These are phyloP conservation scores for Allium fistulosum DNA, from an alignment of 106 monocot genomes.

Conservation along the genomic window DNA sequence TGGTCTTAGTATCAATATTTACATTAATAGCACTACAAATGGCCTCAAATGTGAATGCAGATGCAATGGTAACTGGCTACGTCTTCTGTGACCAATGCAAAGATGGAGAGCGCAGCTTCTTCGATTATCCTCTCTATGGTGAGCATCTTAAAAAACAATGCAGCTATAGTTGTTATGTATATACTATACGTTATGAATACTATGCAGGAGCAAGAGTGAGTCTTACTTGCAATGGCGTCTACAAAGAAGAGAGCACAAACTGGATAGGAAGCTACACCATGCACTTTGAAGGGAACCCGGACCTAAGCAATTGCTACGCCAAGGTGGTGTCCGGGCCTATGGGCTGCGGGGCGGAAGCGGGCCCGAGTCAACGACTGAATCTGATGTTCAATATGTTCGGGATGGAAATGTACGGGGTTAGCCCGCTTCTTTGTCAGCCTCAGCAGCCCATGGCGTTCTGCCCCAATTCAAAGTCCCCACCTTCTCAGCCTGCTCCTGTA, in stretches of 20 bases:
- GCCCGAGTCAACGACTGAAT: constrained; percentile 25
- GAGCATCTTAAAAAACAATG: background rate
- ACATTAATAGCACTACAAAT: too few species aligned
- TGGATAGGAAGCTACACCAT: constrained; percentile 51
- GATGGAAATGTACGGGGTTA: constrained; percentile 42
- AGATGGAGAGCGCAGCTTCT: constrained; percentile 41
- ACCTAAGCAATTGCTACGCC: constrained; percentile 49
- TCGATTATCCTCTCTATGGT: constrained; percentile 70
- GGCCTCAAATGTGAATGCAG: constrained; percentile 3
- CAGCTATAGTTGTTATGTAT: too few species aligned
- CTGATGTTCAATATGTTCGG: constrained; percentile 46
- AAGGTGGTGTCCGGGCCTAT: constrained; percentile 30
- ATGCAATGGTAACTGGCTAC: constrained; percentile 51
- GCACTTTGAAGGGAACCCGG: constrained; percentile 44
- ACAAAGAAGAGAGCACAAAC: constrained; percentile 18
- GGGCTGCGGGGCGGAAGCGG: constrained; percentile 28
- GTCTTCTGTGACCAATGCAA: constrained; percentile 85
- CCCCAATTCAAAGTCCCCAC: background rate
- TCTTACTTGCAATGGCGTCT: too few species aligned
- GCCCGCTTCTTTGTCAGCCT: constrained; percentile 53
- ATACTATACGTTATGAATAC: too few species aligned
- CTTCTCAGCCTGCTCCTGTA: background rate
- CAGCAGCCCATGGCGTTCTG: constrained; percentile 34
- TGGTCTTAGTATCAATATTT: too few species aligned
- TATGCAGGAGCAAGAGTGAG: too few species aligned